Evolutionary conservation across 2,329 filamentous ascomycete genomes (phyloP).

Genomic region (Gnomoniopsis smithogilvyi): DNA sequence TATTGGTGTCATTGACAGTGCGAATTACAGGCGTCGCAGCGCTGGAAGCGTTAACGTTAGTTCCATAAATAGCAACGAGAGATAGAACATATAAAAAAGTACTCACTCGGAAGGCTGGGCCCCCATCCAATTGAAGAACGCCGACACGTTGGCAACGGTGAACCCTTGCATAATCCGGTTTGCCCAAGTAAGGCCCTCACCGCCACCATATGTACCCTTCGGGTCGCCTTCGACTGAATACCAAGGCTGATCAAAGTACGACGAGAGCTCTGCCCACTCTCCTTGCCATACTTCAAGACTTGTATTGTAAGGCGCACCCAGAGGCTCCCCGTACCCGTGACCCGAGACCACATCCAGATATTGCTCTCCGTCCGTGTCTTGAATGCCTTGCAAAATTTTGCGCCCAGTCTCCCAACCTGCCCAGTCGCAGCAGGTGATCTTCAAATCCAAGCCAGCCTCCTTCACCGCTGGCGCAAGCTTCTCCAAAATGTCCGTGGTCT

Average conservation of each 20-base stretch:
- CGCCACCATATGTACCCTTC: slow-evolving; percentile 12
- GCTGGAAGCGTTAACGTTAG: neutral
- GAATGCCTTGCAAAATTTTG: slow-evolving; percentile 5
- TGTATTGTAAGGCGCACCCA: slow-evolving; percentile 33
- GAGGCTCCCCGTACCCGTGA: slow-evolving; percentile 35
- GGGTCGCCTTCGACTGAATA: slow-evolving; percentile 6
- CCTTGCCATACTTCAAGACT: slow-evolving; percentile 39
- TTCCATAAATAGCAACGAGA: neutral
- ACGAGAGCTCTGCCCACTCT: slow-evolving; percentile 25
- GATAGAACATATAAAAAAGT: neutral
- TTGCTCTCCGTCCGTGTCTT: slow-evolving; percentile 24
- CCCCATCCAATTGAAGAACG: slow-evolving; percentile 17
- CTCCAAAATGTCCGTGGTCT: slow-evolving; percentile 10
- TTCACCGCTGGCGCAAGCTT: slow-evolving; percentile 1
- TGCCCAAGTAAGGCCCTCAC: slow-evolving; percentile 11
- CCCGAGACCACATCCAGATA: slow-evolving; percentile 36
- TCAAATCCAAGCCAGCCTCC: slow-evolving; percentile 6
- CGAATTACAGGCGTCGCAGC: slow-evolving; percentile 8
- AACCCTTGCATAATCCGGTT: slow-evolving; percentile 14
- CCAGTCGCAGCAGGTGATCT: slow-evolving; percentile 8
- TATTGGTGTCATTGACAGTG: slow-evolving; percentile 10
- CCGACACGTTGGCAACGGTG: slow-evolving; percentile 13
- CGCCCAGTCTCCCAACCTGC: slow-evolving; percentile 5
- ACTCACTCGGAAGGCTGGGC: slow-evolving; percentile 8
- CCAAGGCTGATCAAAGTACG: slow-evolving; percentile 12